Base-by-base conservation (phyloP, 306 rosid genomes). In the Alnus glutinosa region DNA sequence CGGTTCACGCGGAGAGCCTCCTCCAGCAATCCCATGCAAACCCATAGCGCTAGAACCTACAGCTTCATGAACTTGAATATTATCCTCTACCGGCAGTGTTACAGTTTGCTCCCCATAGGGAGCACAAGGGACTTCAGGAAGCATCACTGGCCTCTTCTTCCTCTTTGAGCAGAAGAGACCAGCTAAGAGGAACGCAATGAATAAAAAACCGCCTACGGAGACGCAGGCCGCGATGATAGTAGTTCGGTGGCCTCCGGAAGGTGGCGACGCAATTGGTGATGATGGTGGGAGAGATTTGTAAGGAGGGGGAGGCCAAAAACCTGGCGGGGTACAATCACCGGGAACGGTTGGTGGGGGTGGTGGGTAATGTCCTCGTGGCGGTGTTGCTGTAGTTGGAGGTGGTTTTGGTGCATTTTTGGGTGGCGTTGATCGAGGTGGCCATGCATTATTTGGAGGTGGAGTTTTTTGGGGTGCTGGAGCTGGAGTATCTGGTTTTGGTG, bases 141-240 rank as follows among this genome's bases (percentile, higher is more conserved):
- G 70, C 80, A 83, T 18, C 9, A 79, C 62, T 5, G 76, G 84
- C 80, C 72, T 90, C 82, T 81, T 85, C 64, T 77, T 90, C 73
- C 59, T 82, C 78, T 82, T 88, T 9, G 92, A 77, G 62, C 86
- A 90, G 54, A 88, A 77, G 58, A 85, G 76, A 14, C 83, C 92
- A 16, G 73, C 80, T 4, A 85, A 15, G 47, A 90, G 85, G 69
- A 90, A 86, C 13, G 88, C 92, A 9, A 90, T n/a, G 70, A 88
- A 77, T 63, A 77, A 10, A 11, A 37, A 78, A 19, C 90, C 87
- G 0, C 94, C 94, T 0, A 83, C 78, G 3, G 94, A 88, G 49
- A 66, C 92, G 14, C 90, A 88, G 11, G 85, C 92, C 0, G 86
- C 90, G 11, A 90, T 81, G 49, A 88, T 78, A 0, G 92, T 89